Conservation (phyloP, 2,329 filamentous ascomycete genomes). For the Paraphaeosphaeria minitans region DNA sequence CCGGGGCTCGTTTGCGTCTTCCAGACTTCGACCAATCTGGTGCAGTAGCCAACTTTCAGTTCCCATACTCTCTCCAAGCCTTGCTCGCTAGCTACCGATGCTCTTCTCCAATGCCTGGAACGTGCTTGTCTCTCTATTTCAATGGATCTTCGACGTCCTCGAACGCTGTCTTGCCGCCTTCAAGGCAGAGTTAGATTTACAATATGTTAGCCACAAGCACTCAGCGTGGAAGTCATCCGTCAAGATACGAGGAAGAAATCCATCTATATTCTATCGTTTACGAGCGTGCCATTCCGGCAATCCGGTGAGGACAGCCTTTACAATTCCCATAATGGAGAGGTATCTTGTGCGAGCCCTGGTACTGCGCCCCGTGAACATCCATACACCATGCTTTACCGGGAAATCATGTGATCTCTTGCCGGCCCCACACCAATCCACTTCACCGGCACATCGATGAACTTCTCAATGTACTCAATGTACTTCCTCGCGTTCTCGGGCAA, state of each 20-base stretch:
- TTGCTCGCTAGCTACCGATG: neutral
- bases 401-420: slow-evolving; percentile 68
- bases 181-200: neutral
- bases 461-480: slow-evolving; percentile 71
- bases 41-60: neutral
- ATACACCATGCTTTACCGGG: slow-evolving; percentile 43
- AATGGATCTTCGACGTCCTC: neutral
- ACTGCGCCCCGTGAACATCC: neutral
- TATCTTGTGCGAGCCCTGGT: neutral
- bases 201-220: neutral
- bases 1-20: neutral
- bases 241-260: neutral
- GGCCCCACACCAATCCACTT: slow-evolving; percentile 72
- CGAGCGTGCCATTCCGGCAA: neutral
- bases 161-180: neutral
- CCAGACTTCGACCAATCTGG: neutral
- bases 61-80: neutral
- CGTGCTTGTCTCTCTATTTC: neutral
- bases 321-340: neutral
- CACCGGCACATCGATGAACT: slow-evolving; percentile 66
- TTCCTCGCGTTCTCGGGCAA: slow-evolving; percentile 67
- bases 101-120: neutral
- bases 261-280: slow-evolving; percentile 1
- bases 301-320: neutral
- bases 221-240: neutral